Percentiles rank a stretch among this genome's conserved stretches.
Evolutionary conservation across 257 asterid genomes (phyloP).

Genomic region (Avicennia marina): DNA sequence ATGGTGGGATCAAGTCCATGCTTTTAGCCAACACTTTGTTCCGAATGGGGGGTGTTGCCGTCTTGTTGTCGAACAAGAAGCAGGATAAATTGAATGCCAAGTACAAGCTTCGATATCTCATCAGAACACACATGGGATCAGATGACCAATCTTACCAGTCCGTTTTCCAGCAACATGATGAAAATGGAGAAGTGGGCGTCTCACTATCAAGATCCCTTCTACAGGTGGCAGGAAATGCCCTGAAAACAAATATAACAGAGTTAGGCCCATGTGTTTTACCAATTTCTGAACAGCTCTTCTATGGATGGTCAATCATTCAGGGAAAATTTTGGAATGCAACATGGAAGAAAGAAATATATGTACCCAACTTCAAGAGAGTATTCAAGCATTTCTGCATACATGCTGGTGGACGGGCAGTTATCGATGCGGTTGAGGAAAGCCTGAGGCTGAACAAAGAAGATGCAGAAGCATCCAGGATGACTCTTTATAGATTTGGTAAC

Average conservation of each 20-base stretch:
- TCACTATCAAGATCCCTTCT: conserved; percentile 45
- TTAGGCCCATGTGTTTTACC: conserved; percentile 52
- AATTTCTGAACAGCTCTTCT: conserved; percentile 47
- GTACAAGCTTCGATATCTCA: conserved; percentile 35
- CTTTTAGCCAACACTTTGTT: conserved; percentile 49
- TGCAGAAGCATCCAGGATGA: conserved; percentile 57
- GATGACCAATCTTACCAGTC: conserved; percentile 46
- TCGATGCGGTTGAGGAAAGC: conserved; percentile 60
- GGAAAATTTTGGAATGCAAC: conserved; percentile 43
- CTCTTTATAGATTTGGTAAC: conserved; percentile 47
- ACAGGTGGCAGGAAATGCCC: conserved; percentile 49
- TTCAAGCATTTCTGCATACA: conserved; percentile 58
- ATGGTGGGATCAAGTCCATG: conserved; percentile 44
- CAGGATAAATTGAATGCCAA: conserved; percentile 35
- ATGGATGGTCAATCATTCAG: conserved; percentile 40
- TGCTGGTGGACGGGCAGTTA: conserved; percentile 57
- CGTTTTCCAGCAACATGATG: conserved; percentile 49
- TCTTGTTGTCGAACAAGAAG: conserved; percentile 42
- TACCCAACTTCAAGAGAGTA: conserved; percentile 56
- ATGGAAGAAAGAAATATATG: conserved; percentile 36
- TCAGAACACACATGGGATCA: conserved; percentile 49
- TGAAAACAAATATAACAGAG: conserved; percentile 51
- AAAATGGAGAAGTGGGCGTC: conserved; percentile 46
- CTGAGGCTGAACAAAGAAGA: conserved; percentile 43
- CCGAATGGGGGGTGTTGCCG: conserved; percentile 52